A percentile compares a stretch with the other conserved stretches of the same genome.
Evolutionary conservation across 306 rosid species (phyloP).

Genomic region (Dalbergia cochinchinensis): DNA sequence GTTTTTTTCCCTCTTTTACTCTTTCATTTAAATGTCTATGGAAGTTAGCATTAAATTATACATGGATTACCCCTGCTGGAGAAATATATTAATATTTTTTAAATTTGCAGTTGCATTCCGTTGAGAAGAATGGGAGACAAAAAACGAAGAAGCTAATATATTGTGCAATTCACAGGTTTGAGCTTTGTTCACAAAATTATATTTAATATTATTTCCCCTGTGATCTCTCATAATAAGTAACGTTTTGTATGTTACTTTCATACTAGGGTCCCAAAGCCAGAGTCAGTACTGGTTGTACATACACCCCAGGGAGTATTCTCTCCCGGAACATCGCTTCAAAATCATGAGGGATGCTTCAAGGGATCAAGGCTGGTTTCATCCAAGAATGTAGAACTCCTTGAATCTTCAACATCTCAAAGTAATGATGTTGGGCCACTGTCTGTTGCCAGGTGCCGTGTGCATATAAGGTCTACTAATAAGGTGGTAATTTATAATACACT

Average conservation of each 20-base stretch:
- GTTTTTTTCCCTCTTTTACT: not conserved
- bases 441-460: conserved; percentile 78
- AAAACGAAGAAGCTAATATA: conserved; percentile 67
- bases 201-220: not conserved
- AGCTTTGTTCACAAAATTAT: conserved; percentile 24
- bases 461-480: conserved; percentile 65
- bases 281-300: conserved; percentile 76
- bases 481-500: conserved; percentile 46
- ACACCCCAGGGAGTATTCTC: conserved; percentile 71
- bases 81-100: conserved; percentile 37
- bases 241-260: conserved; percentile 24
- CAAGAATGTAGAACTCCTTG: conserved; percentile 61
- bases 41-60: conserved; percentile 10
- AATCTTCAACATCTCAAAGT: conserved; percentile 58
- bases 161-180: conserved; percentile 89
- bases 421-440: conserved; percentile 68
- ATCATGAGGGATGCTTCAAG: conserved; percentile 68
- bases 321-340: conserved; percentile 68
- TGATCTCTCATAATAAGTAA: not conserved
- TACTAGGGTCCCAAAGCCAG: conserved; percentile 75
- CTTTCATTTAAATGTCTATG: not conserved
- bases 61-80: conserved; percentile 25
- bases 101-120: conserved; percentile 76
- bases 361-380: conserved; percentile 72
- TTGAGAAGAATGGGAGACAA: conserved; percentile 76